Percentiles rank a stretch among this genome's conserved stretches.
These are phyloP conservation scores for Geotrichum klebahnii DNA, from an alignment of 1,139 yeast species.

Conservation along the genomic window DNA sequence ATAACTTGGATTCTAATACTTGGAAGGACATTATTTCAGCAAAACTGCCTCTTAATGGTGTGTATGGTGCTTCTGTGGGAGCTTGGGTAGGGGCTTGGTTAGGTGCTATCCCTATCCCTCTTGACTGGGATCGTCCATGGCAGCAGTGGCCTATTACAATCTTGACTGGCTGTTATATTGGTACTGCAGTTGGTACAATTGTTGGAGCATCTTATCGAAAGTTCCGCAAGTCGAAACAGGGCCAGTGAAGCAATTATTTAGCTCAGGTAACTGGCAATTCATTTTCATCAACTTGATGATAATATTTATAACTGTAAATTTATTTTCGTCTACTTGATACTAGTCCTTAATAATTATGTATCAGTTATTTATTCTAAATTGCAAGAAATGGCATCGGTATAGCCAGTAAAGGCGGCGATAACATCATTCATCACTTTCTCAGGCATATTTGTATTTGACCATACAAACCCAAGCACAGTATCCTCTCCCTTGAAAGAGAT, in stretches of 20 bases:
- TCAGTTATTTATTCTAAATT: too few species aligned
- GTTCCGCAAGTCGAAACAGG: slow-evolving; percentile 3
- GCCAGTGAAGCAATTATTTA: too few species aligned
- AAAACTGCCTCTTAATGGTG: slow-evolving; percentile 35
- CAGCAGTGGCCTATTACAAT: slow-evolving; percentile 95
- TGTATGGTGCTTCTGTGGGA: slow-evolving; percentile 45
- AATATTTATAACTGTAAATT: too few species aligned
- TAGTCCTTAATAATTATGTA: too few species aligned
- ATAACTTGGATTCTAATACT: slow-evolving; percentile 51
- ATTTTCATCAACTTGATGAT: too few species aligned
- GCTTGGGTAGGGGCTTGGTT: slow-evolving; percentile 79
- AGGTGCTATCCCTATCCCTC: slow-evolving; percentile 88
- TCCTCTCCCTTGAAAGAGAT: slow-evolving; percentile 13
- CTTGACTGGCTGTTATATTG: slow-evolving; percentile 72
- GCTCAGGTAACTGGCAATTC: too few species aligned
- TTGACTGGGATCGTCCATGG: slow-evolving; percentile 98
- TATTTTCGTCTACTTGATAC: too few species aligned
- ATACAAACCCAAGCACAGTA: neutral
- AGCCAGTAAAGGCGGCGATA: too few species aligned
- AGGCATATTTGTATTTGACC: too few species aligned
- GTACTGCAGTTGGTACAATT: slow-evolving; percentile 56
- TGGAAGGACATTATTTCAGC: slow-evolving; percentile 45
- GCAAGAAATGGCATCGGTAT: too few species aligned
- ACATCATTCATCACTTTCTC: too few species aligned
- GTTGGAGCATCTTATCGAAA: slow-evolving; percentile 30